Base-by-base conservation (phyloP, 1,139 yeast species). In the Yamadazyma trypodendri region DNA sequence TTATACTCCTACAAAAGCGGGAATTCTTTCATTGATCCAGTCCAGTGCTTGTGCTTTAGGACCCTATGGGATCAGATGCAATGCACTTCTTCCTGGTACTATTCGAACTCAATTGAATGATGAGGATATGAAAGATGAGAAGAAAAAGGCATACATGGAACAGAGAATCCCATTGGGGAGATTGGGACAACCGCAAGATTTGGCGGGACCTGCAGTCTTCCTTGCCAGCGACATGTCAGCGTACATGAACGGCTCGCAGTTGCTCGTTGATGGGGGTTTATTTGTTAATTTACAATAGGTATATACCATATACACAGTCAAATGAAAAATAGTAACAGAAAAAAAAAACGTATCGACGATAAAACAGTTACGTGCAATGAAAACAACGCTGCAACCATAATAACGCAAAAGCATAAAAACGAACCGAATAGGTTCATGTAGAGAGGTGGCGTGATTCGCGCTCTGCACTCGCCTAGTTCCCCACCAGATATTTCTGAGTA, bases 1-100 rank as follows among this genome's bases (percentile, higher is more conserved):
- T 44, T 70, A 69, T 46, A 66, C 72, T 8, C 72, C 75, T n/a
- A 66, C 76, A 6, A 70, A 70, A 43, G 75, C 73, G 3, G 76
- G 73, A n/a, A 59, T 69, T 28, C 51, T 68, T 35, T 65, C 72
- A 9, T 51, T 70, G 42, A 69, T 67, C 59, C 74, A 69, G 44
- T 62, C 72, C 4, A 59, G 63, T 21, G 75, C 75, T 2, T 61
- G 64, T 36, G 71, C 72, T 2, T 54, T 68, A 24, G 75, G 75
- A 0, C 55, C 61, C 28, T 60, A 57, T 43, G 66, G 67, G 6
- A 65, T 65, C 27, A 53, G 69, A 42, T 63, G 68, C 40, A 69
- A 69, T 49, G 72, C 74, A 7, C 45, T 69, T 11, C 51, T 68
- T 22, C 76, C 75, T 6, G 75, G 75, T 4, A 69, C 75, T 11